Evolutionary conservation across 192 early-diverging fungal species (phyloP).

Genomic region (Coemansia sp.): DNA sequence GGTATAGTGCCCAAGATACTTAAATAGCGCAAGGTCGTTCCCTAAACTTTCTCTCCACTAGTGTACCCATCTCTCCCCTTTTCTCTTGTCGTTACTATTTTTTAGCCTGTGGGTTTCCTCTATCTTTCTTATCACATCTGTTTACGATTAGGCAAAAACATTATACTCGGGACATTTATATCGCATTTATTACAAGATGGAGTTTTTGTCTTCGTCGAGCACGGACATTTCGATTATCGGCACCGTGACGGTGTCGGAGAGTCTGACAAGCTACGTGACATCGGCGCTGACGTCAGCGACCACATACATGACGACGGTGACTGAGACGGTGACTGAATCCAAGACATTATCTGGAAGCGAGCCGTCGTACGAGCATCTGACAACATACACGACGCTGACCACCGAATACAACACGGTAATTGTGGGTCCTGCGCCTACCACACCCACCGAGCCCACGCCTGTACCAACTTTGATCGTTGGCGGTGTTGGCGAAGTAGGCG

Average conservation of each 20-base stretch:
- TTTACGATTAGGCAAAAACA: no score
- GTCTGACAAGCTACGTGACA: slow-evolving; percentile 16
- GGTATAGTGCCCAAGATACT: no score
- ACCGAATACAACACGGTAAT: slow-evolving; percentile 32
- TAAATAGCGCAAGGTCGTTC: no score
- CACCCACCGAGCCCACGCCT: background rate
- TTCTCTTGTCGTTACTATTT: no score
- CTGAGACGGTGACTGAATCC: background rate
- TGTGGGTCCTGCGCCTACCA: slow-evolving; percentile 2
- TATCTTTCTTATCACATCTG: no score
- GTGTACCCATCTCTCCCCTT: no score
- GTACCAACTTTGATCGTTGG: slow-evolving; percentile 17
- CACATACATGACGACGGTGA: slow-evolving; percentile 18
- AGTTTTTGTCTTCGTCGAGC: background rate
- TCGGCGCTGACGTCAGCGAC: slow-evolving; percentile 10
- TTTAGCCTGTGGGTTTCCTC: no score
- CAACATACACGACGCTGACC: slow-evolving; percentile 37
- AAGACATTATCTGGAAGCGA: background rate
- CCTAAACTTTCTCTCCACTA: no score
- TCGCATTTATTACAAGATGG: background rate
- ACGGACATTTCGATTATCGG: slow-evolving; percentile 17
- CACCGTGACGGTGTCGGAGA: slow-evolving; percentile 17
- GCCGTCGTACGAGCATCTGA: slow-evolving; percentile 23
- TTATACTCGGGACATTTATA: no score
- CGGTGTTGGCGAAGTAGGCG: slow-evolving; percentile 40